Evolutionary conservation across 2,329 filamentous ascomycete species (phyloP).

Genomic region (Alternaria arborescens): DNA sequence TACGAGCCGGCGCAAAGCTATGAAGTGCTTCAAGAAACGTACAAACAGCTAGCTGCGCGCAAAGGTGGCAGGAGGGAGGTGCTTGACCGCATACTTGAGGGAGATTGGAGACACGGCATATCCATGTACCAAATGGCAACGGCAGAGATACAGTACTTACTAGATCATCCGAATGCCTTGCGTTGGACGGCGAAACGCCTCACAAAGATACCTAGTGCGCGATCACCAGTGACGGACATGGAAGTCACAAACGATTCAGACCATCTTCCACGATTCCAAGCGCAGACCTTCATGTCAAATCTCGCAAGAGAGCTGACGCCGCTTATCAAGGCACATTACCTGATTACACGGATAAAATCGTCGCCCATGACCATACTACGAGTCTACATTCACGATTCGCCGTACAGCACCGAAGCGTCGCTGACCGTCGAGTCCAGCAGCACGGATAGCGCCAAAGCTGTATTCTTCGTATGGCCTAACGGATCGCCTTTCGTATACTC

Average conservation of each 20-base stretch:
- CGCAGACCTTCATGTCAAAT: constrained; percentile 78
- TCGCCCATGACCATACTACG: constrained; percentile 78
- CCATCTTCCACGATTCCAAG: constrained; percentile 75
- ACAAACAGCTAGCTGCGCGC: constrained; percentile 51
- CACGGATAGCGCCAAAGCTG: constrained; percentile 71
- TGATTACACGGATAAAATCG: constrained; percentile 74
- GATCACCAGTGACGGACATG: constrained; percentile 38
- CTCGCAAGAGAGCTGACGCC: constrained; percentile 78
- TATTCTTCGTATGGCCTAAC: constrained; percentile 85
- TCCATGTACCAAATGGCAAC: constrained; percentile 65
- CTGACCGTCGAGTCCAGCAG: constrained; percentile 41
- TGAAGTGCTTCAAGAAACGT: constrained; percentile 68
- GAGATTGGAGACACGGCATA: constrained; percentile 65
- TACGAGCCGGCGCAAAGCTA: constrained; percentile 74
- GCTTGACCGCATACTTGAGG: constrained; percentile 64
- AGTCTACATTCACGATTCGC: constrained; percentile 80
- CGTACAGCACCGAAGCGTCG: constrained; percentile 69
- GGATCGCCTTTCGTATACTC: constrained; percentile 78
- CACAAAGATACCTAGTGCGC: constrained; percentile 41
- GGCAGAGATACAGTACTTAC: constrained; percentile 62
- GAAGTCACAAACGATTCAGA: constrained; percentile 52
- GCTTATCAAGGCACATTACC: constrained; percentile 84
- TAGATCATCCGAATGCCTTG: constrained; percentile 61
- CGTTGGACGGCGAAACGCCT: constrained; percentile 65
- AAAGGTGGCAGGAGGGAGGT: constrained; percentile 64